Base-by-base conservation (phyloP, 2,329 filamentous ascomycete species). In the Aspergillus glaucus region DNA sequence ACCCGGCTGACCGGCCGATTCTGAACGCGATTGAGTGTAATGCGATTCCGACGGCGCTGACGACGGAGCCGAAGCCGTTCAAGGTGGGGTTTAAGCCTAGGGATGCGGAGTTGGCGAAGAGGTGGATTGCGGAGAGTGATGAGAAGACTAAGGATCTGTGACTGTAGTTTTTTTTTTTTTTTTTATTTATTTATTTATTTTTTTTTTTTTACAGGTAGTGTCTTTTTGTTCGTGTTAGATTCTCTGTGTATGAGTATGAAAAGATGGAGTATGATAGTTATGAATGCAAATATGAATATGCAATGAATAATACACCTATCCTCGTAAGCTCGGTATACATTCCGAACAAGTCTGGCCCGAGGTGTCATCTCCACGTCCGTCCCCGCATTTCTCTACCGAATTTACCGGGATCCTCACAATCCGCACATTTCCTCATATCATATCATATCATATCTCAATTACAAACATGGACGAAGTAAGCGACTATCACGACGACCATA, bases 31-130 rank as follows among this genome's bases (percentile, higher is more conserved):
- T 84, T 36, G 78, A 80, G 26, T 82, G 79, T 56, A 83, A 78
- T 58, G 64, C 68, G 2, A 77, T 77, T 17, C 75, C 80, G 0
- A 84, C 81, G 1, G 75, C 77, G 7, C 62, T 85, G 62, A 82
- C 80, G 0, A 79, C 78, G 2, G 79, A 84, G 55, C 81, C 81
- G 0, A 82, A 80, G 65, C 77, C 78, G 1, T 85, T 85, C 65
- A 83, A 83, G 66, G 72, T 80, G 43, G 75, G 78, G 0, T 75
- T 82, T 48, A 69, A 65, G 53, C 68, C 76, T 3, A 69, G 81
- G 37, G 68, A 80, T 55, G 64, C 69, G 52, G 61, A 54, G 36
- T 65, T 61, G 54, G 52, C 82, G 51, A 65, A 74, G 57, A 53
- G 66, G 55, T 84, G 80, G 80, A 78, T 83, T 54, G 62, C 59